A percentile compares a stretch with the other conserved stretches of the same genome.
Conservation (phyloP, 129 eudicot species). For the Dittrichia graveolens region DNA sequence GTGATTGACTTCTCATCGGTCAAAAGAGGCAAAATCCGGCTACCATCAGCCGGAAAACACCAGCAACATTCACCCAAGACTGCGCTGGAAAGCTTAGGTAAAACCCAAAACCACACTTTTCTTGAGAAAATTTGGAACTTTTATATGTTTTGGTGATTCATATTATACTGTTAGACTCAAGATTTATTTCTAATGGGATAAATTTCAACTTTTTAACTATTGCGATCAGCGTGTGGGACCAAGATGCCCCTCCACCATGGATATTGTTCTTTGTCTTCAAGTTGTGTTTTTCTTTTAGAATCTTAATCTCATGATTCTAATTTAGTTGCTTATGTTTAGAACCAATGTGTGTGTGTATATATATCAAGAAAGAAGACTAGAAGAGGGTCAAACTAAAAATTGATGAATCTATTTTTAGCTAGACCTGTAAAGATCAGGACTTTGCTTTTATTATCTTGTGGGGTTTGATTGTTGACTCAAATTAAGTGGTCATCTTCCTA, state of each 20-base stretch:
- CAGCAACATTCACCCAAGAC: slow-evolving; percentile 55
- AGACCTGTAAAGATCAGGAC: slow-evolving; percentile 30
- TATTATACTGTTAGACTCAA: background rate
- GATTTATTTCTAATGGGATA: slow-evolving; percentile 27
- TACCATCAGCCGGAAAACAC: slow-evolving; percentile 43
- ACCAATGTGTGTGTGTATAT: slow-evolving; percentile 1
- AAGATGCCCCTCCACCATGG: slow-evolving; percentile 29
- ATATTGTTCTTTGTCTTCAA: slow-evolving; percentile 30
- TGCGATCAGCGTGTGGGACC: slow-evolving; percentile 31
- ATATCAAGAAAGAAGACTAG: slow-evolving; percentile 16
- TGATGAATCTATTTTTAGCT: slow-evolving; percentile 32
- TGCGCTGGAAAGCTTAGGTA: slow-evolving; percentile 63
- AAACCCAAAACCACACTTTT: slow-evolving; percentile 6
- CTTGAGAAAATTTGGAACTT: background rate
- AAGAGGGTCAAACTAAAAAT: slow-evolving; percentile 21
- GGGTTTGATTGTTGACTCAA: slow-evolving; percentile 37
- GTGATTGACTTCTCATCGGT: slow-evolving; percentile 75
- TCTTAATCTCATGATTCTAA: slow-evolving; percentile 9
- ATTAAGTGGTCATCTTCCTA: slow-evolving; percentile 20
- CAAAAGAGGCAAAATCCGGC: slow-evolving; percentile 58
- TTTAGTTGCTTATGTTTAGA: slow-evolving; percentile 12
- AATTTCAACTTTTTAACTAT: slow-evolving; percentile 37
- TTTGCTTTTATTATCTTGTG: slow-evolving; percentile 37
- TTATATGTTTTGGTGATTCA: slow-evolving; percentile 19
- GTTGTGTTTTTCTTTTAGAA: slow-evolving; percentile 24